Base-by-base conservation (phyloP, 2,329 filamentous ascomycete genomes). In the Phaeosphaeriaceae sp. region DNA sequence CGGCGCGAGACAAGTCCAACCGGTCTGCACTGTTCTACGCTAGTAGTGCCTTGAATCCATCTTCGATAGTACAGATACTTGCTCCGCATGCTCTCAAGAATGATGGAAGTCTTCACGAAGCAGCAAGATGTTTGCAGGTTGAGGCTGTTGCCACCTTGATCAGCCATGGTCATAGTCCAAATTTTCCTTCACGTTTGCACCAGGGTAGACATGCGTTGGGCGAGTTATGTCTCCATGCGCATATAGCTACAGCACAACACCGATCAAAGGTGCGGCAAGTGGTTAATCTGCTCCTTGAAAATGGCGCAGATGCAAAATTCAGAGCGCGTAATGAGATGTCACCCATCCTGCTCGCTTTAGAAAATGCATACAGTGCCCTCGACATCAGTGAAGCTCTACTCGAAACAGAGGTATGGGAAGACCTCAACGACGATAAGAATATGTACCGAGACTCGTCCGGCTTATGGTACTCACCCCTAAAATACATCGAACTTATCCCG, bases 71-170 rank as follows among this genome's bases (percentile, higher is more conserved):
- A 5, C 60, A 63, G 2, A 78, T 77, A 42, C 68, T 88, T 1
- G 74, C 87, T 4, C 80, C 82, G 0, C 81, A 83, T 16, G 81
- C 83, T 1, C 78, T 81, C 1, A 78, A 76, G 34, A 84, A 88
- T 48, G 86, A 89, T 50, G 85, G 86, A 0, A 87, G 84, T 1
- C 74, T 89, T 3, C 86, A 89, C 60, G 85, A 87, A 51, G 83
- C 85, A 3, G 81, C 85, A 0, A 76, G 83, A 11, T 79, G 82
- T 38, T 75, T 88, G 16, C 83, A 87, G 54, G 55, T 85, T 0
- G 71, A 79, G 11, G 81, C 80, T 1, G 81, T 87, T 52, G 76
- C 78, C 41, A 74, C 84, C 1, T 74, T 89, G 1, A 70, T 87
- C 4, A 75, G 85, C 37, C 74, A 81, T 52, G 82, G 81, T 1